Conservation (phyloP, 331 rosid species). For the Malus hybrid region DNA sequence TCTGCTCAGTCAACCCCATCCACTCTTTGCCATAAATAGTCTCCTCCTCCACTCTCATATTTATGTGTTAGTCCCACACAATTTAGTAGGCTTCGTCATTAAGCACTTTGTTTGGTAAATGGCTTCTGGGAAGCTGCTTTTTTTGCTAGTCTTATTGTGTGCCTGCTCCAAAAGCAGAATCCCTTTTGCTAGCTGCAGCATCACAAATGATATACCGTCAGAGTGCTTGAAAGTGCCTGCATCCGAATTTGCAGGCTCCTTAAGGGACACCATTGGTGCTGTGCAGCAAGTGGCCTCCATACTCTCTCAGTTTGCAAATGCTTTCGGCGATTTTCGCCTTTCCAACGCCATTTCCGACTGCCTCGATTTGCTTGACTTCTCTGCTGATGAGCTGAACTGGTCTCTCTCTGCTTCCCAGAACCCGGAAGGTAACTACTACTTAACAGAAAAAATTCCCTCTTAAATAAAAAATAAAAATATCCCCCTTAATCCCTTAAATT, state of each 20-base stretch:
- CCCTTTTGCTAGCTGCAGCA: background rate
- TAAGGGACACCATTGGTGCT: slow-evolving; percentile 16
- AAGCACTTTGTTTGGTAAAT: background rate
- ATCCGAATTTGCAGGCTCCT: slow-evolving; percentile 30
- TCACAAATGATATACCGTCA: background rate
- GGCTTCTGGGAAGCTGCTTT: background rate
- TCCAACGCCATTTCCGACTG: slow-evolving; percentile 72
- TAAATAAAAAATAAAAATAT: too few species aligned
- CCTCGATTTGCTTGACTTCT: slow-evolving; percentile 60
- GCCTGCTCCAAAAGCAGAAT: background rate
- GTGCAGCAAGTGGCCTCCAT: slow-evolving; percentile 31
- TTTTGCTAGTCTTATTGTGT: background rate
- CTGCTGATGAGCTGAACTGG: slow-evolving; percentile 51
- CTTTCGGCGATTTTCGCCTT: slow-evolving; percentile 38
- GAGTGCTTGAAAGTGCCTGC: slow-evolving; percentile 39
- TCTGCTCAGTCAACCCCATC: background rate
- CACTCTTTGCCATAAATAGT: slow-evolving; percentile 24
- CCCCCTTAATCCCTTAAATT: background rate
- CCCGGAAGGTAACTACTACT: slow-evolving; percentile 35
- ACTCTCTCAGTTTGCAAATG: slow-evolving; percentile 33
- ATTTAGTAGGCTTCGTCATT: background rate
- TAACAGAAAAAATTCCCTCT: background rate
- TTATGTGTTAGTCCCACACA: background rate
- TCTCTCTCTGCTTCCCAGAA: slow-evolving; percentile 50
- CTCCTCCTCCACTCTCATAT: background rate